Evolutionary conservation across 306 rosid genomes (phyloP), one percentile per base, ranked within the genome.

Genomic region (Acacia confusa): DNA sequence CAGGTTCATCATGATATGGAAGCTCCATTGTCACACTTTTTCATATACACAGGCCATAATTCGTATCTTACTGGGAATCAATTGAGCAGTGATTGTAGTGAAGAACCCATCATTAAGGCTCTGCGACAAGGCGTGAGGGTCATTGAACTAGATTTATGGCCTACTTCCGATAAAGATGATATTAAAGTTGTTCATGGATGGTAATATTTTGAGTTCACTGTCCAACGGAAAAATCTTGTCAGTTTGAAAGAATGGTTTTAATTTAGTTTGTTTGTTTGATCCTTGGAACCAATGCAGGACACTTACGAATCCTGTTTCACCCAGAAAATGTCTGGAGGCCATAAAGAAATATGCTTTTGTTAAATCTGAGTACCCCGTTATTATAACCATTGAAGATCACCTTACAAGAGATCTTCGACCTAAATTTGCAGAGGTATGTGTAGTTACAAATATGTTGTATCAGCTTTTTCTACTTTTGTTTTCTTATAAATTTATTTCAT

Each of bases 1-100:
- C 93, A 95, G 98, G 94, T 93, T 74, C 97, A 93, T 85, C 96
- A 95, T 81, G 98, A 92, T 57, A 95, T 93, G 99, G 84, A 74
- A 45, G 95, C 92, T 85, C 99, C 99, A 71, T 76, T 93, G 79
- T 90, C 99, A 70, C 99, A 93, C 82, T 95, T 92, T 86, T 95
- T 88, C 93, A 95, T 93, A 87, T 93, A 93, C 20, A 92, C 99
- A 71, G 98, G 99, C 41, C 99, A 95, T 74, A 95, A 95, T 87
- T 95, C 99, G 44, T 95, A 93, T 79, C 92, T 95, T 0, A 93
- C 89, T 41, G 99, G 99, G 80, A 95, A 95, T 85, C 99, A 95
- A 83, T 77, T 95, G 13, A 92, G 90, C 85, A 92, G 99, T 84
- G 96, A 95, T 43, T 92, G 96, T 65, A 95, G 99, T 22, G 94